Base-by-base conservation (phyloP, 2,329 filamentous ascomycete genomes). In the Trichoderma sp. region DNA sequence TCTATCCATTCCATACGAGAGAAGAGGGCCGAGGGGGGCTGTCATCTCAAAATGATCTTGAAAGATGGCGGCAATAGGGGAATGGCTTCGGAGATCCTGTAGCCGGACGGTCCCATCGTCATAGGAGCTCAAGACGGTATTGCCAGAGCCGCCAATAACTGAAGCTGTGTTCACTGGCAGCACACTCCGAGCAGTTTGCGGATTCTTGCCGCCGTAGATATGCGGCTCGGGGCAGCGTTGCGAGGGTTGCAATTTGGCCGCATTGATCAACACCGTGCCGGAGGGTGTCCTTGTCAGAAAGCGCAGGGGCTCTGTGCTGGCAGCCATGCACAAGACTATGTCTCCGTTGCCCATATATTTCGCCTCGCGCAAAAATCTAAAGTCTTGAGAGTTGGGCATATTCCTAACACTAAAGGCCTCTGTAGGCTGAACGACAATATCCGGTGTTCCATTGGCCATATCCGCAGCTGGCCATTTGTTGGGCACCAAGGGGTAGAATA, bases 21-120 rank as follows among this genome's bases (percentile, higher is more conserved):
- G 29, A 24, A 63, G 60, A 21, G 60, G 60, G 31, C 60, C 60
- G 31, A 63, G 60, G 18, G 60, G 60, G 31, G 60, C 60, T 3
- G 60, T 63, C 60, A 63, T 63, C 60, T 63, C 60, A 63, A 63
- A 63, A 35, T 63, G 60, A 14, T 63, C 60, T 63, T 63, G 60
- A 6, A 63, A 63, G 31, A 63, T 63, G 6, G 60, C 60, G 29
- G 31, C 60, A 35, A 63, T 63, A n/a, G 60, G 60, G n/a, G 60
- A 63, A 35, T 63, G 60, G 18, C 60, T 63, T 31, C 60, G 60
- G 35, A 63, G 60, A 35, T 63, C 60, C 9, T 63, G 60, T n/a
- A 63, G 60, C 60, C 60, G 60, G 31, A 63, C 60, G 18, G 60
- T 63, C 9, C 60, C 60, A 63, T 63, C 60, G 21, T 63, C 60